Evolutionary conservation across 2,329 filamentous ascomycete species (phyloP).

Genomic region (Monilinia fructicola): DNA sequence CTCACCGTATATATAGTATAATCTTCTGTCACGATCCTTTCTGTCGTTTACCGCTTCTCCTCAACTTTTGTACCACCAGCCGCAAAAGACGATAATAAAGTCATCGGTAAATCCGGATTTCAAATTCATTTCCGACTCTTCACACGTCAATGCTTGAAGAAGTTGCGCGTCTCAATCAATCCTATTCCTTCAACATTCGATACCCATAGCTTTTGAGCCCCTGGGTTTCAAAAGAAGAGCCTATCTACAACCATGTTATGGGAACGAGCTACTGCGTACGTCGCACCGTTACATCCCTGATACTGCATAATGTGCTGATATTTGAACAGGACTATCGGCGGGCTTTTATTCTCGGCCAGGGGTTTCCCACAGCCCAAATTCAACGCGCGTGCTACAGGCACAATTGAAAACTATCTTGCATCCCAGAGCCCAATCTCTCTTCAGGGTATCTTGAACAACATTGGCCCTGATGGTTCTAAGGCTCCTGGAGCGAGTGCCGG

Average conservation of each 20-base stretch:
- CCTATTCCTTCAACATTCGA: slow-evolving; percentile 1
- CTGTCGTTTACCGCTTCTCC: neutral
- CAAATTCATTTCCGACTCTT: neutral
- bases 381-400: neutral
- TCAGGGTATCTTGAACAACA: slow-evolving; percentile 54
- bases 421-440: slow-evolving; percentile 48
- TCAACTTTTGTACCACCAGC: neutral
- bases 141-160: neutral
- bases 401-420: slow-evolving; percentile 12
- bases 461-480: slow-evolving; percentile 52
- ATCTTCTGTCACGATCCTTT: neutral
- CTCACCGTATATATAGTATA: neutral
- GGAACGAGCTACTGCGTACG: slow-evolving; percentile 14
- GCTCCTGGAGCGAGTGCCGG: slow-evolving; percentile 50
- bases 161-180: slow-evolving; percentile 6
- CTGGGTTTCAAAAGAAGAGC: neutral
- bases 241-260: slow-evolving; percentile 15
- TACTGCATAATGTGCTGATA: neutral
- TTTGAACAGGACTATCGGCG: neutral
- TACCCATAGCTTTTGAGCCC: neutral
- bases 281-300: neutral
- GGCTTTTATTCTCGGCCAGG: slow-evolving; percentile 4
- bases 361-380: neutral
- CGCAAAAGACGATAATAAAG: neutral
- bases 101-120: neutral